Evolutionary conservation across 2,329 filamentous ascomycete species (phyloP), one percentile per base, ranked within the genome.

Genomic region (Microdochium nivale): DNA sequence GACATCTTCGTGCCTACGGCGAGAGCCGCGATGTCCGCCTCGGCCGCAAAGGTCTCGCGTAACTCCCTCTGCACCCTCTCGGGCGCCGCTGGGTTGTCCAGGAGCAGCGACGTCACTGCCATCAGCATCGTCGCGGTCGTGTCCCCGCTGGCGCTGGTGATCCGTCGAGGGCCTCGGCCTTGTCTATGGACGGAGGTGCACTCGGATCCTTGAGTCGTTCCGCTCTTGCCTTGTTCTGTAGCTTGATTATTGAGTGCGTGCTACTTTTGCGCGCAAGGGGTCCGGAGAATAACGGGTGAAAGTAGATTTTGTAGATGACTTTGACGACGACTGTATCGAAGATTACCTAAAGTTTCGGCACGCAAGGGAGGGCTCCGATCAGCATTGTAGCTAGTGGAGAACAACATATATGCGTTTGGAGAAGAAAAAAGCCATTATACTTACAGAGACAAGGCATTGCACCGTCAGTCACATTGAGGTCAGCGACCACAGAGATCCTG

Each of bases 121-220:
- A 65, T 56, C 3, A 77, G 60, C 0, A 70, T 59, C 0, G 72
- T 75, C 0, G 75, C 72, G 0, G 73, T 75, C 2, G 75, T 78
- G 57, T 78, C 75, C 1, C 69, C 71, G 2, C 76, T 74, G 8
- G 74, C 74, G 8, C 71, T 58, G 40, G 77, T 60, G 3, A 69
- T 58, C 40, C 32, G 35, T 49, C 48, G 13, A 49, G 32, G 7
- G 24, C n/a, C n/a, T n/a, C 23, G 14, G 19, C 32, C 24, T 49
- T n/a, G 25, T 37, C n/a, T 21, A 4, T 46, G 3, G 21, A 25
- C 13, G 11, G 10, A 7, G 46, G n/a, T 8, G n/a, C 24, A 5
- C 24, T 30, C 46, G 24, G 10, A 9, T 46, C 24, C 24, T 23
- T 46, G 16, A 24, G 16, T 13, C 16, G 11, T 23, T 2, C 24